Conservation (phyloP, 2,329 filamentous ascomycete species). For the Phialocephala sp. region DNA sequence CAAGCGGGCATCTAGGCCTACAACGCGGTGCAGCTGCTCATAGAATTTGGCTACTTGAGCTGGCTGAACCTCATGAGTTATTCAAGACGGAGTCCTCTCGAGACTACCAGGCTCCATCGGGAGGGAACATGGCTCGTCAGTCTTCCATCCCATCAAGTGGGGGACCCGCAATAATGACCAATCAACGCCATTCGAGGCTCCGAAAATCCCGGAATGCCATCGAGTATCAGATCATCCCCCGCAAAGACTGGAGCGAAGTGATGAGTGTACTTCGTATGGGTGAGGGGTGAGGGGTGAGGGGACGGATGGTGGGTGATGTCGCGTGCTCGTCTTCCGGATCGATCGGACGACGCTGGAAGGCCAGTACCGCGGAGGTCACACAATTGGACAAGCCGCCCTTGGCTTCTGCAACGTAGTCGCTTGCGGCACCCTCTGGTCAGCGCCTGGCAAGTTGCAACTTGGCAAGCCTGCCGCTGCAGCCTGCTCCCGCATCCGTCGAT, state of each 20-base stretch:
- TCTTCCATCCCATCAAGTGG: no score
- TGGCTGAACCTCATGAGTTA: no score
- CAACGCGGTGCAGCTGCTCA: no score
- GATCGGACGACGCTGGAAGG: not conserved
- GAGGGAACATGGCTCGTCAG: no score
- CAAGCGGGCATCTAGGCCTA: no score
- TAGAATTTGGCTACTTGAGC: no score
- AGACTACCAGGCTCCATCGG: no score
- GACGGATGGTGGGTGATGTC: constrained; percentile 1
- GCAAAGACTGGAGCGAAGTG: not conserved
- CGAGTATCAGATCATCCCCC: not conserved
- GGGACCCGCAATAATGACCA: no score
- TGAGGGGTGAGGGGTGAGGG: no score
- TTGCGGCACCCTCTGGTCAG: no score
- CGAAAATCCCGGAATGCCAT: not conserved
- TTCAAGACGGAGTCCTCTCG: no score
- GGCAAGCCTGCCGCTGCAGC: not conserved
- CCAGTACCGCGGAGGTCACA: not conserved
- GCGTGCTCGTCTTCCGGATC: constrained; percentile 3
- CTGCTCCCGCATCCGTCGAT: not conserved
- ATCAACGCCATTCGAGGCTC: not conserved
- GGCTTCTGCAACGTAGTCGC: not conserved
- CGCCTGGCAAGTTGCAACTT: no score
- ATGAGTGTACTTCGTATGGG: not conserved
- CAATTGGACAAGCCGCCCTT: not conserved